phyloP scores from a whole-genome alignment of 305 asterid species.

The Solanum hybrid region DNA sequence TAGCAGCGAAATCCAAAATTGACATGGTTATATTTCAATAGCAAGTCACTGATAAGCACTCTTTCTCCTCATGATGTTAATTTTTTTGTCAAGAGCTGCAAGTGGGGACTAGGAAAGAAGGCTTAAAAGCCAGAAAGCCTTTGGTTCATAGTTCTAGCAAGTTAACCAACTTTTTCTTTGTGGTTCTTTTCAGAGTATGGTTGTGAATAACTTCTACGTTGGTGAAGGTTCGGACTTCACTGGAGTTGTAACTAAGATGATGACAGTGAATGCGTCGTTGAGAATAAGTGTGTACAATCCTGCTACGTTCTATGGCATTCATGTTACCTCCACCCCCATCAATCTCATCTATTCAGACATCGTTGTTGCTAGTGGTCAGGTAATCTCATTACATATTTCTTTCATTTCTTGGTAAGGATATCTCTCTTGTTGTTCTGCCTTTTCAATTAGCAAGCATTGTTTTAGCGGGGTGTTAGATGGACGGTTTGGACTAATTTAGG shows the following conservation, averaged over 20 bases:
- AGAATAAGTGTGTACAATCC: conserved; percentile 68
- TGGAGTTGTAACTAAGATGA: conserved; percentile 70
- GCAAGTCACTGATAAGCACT: background rate
- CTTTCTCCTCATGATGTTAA: background rate
- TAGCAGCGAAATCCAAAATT: background rate
- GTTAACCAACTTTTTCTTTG: conserved; percentile 2
- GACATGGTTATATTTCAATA: background rate
- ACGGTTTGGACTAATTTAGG: background rate
- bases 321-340: conserved; percentile 67
- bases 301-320: conserved; percentile 82
- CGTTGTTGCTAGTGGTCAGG: conserved; percentile 79
- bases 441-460: background rate
- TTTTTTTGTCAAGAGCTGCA: background rate
- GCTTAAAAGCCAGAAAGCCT: background rate
- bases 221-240: conserved; percentile 73
- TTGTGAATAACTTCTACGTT: conserved; percentile 51
- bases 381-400: conserved; percentile 9
- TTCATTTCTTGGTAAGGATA: background rate
- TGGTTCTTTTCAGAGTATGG: conserved; percentile 46
- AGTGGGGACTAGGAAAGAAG: background rate
- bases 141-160: background rate
- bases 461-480: background rate
- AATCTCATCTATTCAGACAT: conserved; percentile 65
- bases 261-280: conserved; percentile 64
- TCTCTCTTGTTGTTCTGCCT: background rate